Percentiles rank a stretch among this genome's conserved stretches.
These are phyloP conservation scores for Zasmidium citrigriseum DNA, from an alignment of 2,329 filamentous ascomycete genomes.

Conservation along the genomic window DNA sequence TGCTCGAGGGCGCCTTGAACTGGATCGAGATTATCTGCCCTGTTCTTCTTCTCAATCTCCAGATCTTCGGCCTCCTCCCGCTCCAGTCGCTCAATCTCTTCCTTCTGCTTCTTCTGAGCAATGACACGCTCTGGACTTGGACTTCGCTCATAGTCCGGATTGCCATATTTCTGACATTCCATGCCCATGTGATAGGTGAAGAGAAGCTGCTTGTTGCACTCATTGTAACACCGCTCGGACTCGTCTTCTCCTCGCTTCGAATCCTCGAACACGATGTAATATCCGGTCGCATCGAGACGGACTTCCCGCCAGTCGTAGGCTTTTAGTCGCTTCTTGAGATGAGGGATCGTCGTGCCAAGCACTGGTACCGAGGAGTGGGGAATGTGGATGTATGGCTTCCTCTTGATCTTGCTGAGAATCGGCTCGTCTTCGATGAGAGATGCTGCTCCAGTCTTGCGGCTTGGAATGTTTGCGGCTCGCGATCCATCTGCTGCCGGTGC, in stretches of 20 bases:
- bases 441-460: conserved; percentile 41
- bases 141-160: conserved; percentile 61
- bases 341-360: conserved; percentile 78
- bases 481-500: conserved; percentile 39
- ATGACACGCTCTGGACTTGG: conserved; percentile 53
- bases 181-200: conserved; percentile 95
- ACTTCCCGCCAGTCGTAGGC: conserved; percentile 80
- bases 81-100: conserved; percentile 66
- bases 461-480: conserved; percentile 33
- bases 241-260: conserved; percentile 75
- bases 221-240: conserved; percentile 74
- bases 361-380: conserved; percentile 85
- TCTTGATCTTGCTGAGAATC: conserved; percentile 69
- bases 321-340: conserved; percentile 87
- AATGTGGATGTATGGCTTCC: conserved; percentile 88
- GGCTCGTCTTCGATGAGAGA: conserved; percentile 65
- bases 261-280: conserved; percentile 88
- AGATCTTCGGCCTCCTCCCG: conserved; percentile 78
- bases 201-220: conserved; percentile 77
- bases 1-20: conserved; percentile 78
- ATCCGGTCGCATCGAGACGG: conserved; percentile 79
- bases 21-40: conserved; percentile 88
- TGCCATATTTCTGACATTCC: conserved; percentile 73
- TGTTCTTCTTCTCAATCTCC: conserved; percentile 85
- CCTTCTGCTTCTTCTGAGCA: conserved; percentile 57